These are phyloP conservation scores for Tulasnella sp. DNA, from an alignment of 768 basidiomycete genomes.

Conservation along the genomic window DNA sequence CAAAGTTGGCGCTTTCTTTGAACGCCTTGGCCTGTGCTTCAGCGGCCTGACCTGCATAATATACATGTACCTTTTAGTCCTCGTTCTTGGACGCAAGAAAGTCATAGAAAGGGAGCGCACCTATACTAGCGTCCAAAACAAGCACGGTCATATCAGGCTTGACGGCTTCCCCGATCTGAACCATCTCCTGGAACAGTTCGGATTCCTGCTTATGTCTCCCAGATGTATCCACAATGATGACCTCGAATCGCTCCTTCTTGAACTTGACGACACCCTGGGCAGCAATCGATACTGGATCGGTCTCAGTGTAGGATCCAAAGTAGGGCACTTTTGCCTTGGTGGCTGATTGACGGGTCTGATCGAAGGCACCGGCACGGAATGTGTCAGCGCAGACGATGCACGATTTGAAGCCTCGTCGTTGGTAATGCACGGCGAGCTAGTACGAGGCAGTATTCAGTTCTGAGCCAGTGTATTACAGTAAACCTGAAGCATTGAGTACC, in stretches of 20 bases:
- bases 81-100: background rate
- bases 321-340: conserved; percentile 98
- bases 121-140: conserved; percentile 93
- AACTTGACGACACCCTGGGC: conserved; percentile 93
- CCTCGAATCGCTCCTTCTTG: conserved; percentile 95
- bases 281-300: conserved; percentile 91
- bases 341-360: conserved; percentile 97
- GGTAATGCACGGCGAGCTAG: conserved; percentile 90
- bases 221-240: conserved; percentile 97
- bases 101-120: conserved; percentile 25
- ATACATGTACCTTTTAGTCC: background rate
- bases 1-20: conserved; percentile 96
- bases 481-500: too few species aligned
- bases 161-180: conserved; percentile 87
- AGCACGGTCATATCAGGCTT: conserved; percentile 94
- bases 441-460: background rate
- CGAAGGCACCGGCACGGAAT: conserved; percentile 98
- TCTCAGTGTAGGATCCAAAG: conserved; percentile 98
- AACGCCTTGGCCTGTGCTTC: conserved; percentile 94
- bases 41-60: conserved; percentile 74
- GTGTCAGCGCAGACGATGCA: conserved; percentile 98
- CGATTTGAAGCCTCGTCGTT: conserved; percentile 91
- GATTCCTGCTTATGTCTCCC: conserved; percentile 95
- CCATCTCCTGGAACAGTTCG: conserved; percentile 96
- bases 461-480: too few species aligned